phyloP scores from a whole-genome alignment of 768 basidiomycete species.

The Boletus rubroflammeus region DNA sequence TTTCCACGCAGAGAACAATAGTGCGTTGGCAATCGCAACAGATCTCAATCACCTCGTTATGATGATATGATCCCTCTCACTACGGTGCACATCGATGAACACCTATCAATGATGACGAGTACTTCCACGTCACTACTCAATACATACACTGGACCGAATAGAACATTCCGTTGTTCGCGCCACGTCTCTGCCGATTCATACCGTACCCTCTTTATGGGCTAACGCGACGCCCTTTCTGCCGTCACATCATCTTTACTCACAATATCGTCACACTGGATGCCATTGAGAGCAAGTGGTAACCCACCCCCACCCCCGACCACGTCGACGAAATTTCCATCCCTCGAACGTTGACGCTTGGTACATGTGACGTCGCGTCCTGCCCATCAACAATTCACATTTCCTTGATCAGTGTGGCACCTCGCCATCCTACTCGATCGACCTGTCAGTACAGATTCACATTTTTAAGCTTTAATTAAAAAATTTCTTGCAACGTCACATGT shows the following conservation, averaged over 20 bases:
- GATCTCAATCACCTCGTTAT: neutral
- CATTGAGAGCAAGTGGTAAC: neutral
- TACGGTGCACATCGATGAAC: neutral
- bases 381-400: neutral
- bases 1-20: neutral
- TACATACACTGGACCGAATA: neutral
- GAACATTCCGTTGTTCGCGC: neutral
- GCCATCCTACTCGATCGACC: neutral
- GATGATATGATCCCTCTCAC: neutral
- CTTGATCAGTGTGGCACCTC: neutral
- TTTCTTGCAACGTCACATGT: neutral
- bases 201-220: neutral
- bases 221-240: neutral
- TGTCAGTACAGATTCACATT: neutral
- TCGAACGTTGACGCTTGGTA: neutral
- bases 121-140: neutral
- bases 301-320: conserved; percentile 2
- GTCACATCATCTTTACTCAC: neutral
- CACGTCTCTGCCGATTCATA: neutral
- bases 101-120: neutral
- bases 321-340: conserved; percentile 3
- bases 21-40: neutral
- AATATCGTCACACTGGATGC: neutral
- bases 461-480: neutral
- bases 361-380: neutral